A percentile compares a stretch with the other conserved stretches of the same genome.
phyloP scores from a whole-genome alignment of 192 early-diverging fungal genomes.

The Coemansia furcata region DNA sequence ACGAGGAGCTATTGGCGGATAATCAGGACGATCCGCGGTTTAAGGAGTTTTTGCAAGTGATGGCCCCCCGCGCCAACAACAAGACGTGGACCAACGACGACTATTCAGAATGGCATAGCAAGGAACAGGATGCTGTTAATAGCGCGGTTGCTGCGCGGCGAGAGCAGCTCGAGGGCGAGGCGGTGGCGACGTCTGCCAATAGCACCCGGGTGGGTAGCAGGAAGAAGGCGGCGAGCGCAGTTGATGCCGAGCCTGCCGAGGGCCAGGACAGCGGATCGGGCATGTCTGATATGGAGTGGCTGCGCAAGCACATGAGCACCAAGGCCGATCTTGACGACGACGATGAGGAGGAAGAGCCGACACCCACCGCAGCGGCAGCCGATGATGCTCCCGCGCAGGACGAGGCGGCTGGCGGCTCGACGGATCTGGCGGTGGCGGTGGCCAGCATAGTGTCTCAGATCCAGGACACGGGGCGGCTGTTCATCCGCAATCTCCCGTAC shows the following conservation, averaged over 20 bases:
- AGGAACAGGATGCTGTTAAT: constrained; percentile 37
- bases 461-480: constrained; percentile 91
- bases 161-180: constrained; percentile 43
- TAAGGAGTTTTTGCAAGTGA: constrained; percentile 86
- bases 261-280: constrained; percentile 1
- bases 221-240: not conserved
- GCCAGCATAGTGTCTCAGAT: constrained; percentile 64
- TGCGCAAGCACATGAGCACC: constrained; percentile 64
- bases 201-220: not conserved
- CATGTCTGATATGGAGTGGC: constrained; percentile 66
- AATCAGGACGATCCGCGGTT: constrained; percentile 79
- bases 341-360: constrained; percentile 8
- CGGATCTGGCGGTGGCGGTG: constrained; percentile 21
- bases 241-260: not conserved
- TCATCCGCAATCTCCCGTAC: constrained; percentile 92
- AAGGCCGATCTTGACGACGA: constrained; percentile 24
- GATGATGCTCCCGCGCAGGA: constrained; percentile 11
- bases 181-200: not conserved
- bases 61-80: constrained; percentile 74
- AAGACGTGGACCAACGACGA: constrained; percentile 96
- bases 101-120: constrained; percentile 39
- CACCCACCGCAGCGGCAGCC: not conserved
- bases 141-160: constrained; percentile 36
- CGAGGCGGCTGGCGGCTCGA: not conserved
- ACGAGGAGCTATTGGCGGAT: constrained; percentile 45